Base-by-base conservation (phyloP, 2,329 filamentous ascomycete species). In the Chaetomium sp. region DNA sequence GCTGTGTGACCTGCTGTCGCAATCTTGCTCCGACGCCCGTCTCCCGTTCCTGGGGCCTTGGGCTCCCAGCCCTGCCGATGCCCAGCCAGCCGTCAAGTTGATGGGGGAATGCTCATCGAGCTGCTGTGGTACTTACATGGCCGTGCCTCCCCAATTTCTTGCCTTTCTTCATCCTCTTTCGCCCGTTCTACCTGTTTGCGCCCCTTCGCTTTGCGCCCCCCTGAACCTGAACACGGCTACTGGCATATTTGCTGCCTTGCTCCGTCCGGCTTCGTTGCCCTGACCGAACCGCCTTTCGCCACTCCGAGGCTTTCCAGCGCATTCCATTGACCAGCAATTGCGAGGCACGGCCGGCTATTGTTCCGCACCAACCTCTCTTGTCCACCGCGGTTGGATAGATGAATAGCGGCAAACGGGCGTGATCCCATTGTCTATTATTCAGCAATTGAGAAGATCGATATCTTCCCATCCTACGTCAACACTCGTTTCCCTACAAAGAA, bases 1-100 rank as follows among this genome's bases (percentile, higher is more conserved):
- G 63, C 57, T 63, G 64, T 67, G 69, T 66, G 66, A 68, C 68
- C 31, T 63, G 66, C 63, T 70, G 68, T 63, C 68, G 66, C 69
- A 70, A 68, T 68, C 58, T 63, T 63, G 45, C 60, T 63, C 61
- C 53, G 59, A 51, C 51, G 47, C 62, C 62, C 60, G 59, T 67
- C n/a, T 60, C 29, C 63, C 57, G 61, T 66, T 60, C 51, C 62
- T 63, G 54, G 66, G 59, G 35, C 42, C 57, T 62, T 66, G 61
- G 65, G 61, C 61, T 55, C 54, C 60, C 60, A 60, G 62, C 65
- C 65, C 60, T 65, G 63, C 62, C 59, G 57, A 50, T 63, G 64
- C 62, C 67, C 57, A 60, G 61, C 64, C 57, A 55, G 61, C 57
- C 57, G 21, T 66, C 53, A 63, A 66, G 64, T 64, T 64, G 57